Evolutionary conservation across 352 stramenopile species (phyloP).

Genomic region (Globisporangium nunn): DNA sequence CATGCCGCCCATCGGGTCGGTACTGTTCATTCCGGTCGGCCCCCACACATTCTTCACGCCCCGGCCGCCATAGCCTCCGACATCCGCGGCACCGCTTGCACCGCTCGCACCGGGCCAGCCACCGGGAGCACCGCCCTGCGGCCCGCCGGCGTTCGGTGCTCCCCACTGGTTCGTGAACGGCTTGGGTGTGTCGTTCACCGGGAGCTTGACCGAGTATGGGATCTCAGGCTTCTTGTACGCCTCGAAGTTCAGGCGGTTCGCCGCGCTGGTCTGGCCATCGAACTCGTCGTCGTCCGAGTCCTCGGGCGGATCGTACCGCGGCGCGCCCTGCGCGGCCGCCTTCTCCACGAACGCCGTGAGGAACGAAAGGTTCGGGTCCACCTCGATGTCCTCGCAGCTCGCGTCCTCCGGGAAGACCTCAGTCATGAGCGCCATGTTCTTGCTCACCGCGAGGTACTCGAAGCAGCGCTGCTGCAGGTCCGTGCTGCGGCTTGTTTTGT

Average conservation of each 20-base stretch:
- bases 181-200: constrained; percentile 40
- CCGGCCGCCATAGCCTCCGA: constrained; percentile 34
- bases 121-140: constrained; percentile 2
- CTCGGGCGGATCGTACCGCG: constrained; percentile 92
- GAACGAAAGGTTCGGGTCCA: constrained; percentile 95
- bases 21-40: constrained; percentile 61
- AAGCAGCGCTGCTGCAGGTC: constrained; percentile 98
- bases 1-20: constrained; percentile 9
- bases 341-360: constrained; percentile 93
- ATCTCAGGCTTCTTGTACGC: constrained; percentile 89
- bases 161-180: constrained; percentile 65
- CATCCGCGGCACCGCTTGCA: constrained; percentile 23
- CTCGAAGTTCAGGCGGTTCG: constrained; percentile 81
- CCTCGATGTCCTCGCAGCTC: constrained; percentile 91
- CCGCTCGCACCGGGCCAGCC: constrained; percentile 23
- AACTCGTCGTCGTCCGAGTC: constrained; percentile 95
- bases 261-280: constrained; percentile 45
- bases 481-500: constrained; percentile 92
- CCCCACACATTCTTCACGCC: constrained; percentile 84
- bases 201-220: constrained; percentile 74
- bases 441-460: constrained; percentile 95
- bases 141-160: constrained; percentile 13
- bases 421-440: constrained; percentile 86
- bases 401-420: constrained; percentile 96
- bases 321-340: constrained; percentile 87